Conservation (phyloP, 192 early-diverging fungal species). For the Haplosporangium gracile region DNA sequence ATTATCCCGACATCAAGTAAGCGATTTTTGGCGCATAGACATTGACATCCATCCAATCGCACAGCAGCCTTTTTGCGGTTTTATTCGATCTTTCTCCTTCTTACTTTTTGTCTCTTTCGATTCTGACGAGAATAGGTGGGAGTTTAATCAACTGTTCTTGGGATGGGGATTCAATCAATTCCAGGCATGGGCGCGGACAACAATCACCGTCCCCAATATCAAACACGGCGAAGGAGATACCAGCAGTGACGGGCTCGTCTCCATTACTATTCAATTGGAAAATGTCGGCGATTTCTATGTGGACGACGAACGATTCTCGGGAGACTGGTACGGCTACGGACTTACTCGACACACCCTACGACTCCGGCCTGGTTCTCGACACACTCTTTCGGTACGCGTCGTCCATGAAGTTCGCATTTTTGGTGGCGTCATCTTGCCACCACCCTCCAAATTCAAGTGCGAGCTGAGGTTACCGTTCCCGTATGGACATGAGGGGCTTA, state of each 20-base stretch:
- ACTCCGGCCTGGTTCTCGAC: conserved; percentile 60
- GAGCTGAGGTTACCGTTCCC: conserved; percentile 12
- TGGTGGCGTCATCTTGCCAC: conserved; percentile 65
- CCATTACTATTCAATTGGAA: conserved; percentile 58
- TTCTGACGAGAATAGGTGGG: conserved; percentile 59
- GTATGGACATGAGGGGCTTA: not conserved
- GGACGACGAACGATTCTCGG: conserved; percentile 66
- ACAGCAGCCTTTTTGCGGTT: no score
- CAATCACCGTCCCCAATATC: conserved; percentile 30
- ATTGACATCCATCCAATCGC: not conserved
- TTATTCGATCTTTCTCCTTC: not conserved
- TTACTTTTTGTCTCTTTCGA: not conserved
- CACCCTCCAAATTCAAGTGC: conserved; percentile 40
- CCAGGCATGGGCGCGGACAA: conserved; percentile 63
- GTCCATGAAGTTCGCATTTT: conserved; percentile 79
- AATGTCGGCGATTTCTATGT: conserved; percentile 77
- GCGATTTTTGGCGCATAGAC: not conserved
- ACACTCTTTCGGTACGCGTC: conserved; percentile 68
- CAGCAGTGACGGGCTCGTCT: conserved; percentile 5
- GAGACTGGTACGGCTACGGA: conserved; percentile 74
- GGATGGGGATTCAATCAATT: conserved; percentile 70
- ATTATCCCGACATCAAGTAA: conserved; percentile 61
- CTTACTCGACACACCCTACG: conserved; percentile 59
- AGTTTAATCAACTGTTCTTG: conserved; percentile 68
- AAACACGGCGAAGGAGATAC: not conserved